phyloP scores from a whole-genome alignment of 73 alveolate species.

The Paramecium caudatum region DNA sequence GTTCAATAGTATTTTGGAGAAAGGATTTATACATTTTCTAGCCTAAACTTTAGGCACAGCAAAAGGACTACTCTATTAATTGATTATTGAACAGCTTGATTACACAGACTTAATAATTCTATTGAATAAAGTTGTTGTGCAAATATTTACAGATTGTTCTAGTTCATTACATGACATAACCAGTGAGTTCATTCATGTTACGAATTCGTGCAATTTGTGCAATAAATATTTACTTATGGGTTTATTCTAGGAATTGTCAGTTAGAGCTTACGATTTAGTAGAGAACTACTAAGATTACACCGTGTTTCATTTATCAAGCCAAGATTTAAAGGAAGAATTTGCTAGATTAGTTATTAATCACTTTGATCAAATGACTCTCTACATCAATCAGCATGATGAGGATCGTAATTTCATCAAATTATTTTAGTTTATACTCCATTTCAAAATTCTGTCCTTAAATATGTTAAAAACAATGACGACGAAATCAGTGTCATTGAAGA shows the following conservation, averaged over 20 bases:
- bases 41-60: slow-evolving; percentile 12
- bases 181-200: neutral
- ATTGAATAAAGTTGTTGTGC: neutral
- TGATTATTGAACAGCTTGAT: slow-evolving; percentile 44
- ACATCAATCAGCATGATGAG: slow-evolving; percentile 7
- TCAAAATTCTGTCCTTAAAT: neutral
- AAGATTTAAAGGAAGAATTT: slow-evolving; percentile 33
- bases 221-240: slow-evolving; percentile 47
- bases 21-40: neutral
- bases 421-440: slow-evolving; percentile 14
- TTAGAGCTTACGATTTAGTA: slow-evolving; percentile 59
- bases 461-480: slow-evolving; percentile 4
- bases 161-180: neutral
- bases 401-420: neutral
- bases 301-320: neutral
- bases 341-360: slow-evolving; percentile 45
- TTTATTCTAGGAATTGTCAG: slow-evolving; percentile 38
- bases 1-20: neutral
- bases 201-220: neutral
- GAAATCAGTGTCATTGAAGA: slow-evolving; percentile 31
- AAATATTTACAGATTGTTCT: slow-evolving; percentile 30
- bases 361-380: slow-evolving; percentile 24
- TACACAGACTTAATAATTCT: neutral
- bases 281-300: neutral
- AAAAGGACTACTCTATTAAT: slow-evolving; percentile 31